Evolutionary conservation across 306 rosid species (phyloP).

Genomic region (Gleditsia sinensis): DNA sequence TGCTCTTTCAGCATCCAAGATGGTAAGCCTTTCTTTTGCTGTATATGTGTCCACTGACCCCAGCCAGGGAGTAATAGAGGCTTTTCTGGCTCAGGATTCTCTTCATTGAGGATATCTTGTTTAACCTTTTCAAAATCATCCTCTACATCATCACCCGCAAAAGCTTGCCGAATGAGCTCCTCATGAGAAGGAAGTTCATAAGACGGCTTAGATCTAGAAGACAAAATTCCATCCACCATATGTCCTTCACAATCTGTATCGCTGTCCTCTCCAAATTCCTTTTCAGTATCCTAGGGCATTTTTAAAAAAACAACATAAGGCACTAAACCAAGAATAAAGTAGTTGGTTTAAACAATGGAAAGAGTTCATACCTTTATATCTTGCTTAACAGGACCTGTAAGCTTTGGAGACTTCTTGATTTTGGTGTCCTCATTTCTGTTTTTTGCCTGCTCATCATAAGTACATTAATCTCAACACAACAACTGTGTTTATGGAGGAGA

Average conservation of each 20-base stretch:
- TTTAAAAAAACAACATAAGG: neutral
- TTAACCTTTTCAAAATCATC: conserved; percentile 81
- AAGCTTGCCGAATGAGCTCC: conserved; percentile 78
- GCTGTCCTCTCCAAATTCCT: conserved; percentile 58
- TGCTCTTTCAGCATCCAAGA: conserved; percentile 81
- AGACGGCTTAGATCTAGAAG: conserved; percentile 56
- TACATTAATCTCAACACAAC: conserved; percentile 11
- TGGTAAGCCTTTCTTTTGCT: conserved; percentile 82
- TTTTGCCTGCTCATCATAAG: conserved; percentile 56
- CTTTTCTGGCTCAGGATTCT: conserved; percentile 91
- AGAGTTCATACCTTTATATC: conserved; percentile 50
- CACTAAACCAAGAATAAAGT: conserved; percentile 4
- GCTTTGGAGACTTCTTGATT: conserved; percentile 42
- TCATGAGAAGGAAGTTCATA: conserved; percentile 93
- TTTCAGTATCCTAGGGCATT: conserved; percentile 52
- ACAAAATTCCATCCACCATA: conserved; percentile 77
- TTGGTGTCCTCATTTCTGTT: conserved; percentile 43
- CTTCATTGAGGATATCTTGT: conserved; percentile 66
- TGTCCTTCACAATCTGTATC: conserved; percentile 73
- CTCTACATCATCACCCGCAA: conserved; percentile 93
- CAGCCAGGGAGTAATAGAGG: conserved; percentile 87
- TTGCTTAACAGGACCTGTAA: conserved; percentile 38
- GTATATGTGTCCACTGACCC: conserved; percentile 95
- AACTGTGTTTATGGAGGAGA: neutral
- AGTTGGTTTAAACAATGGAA: neutral